A percentile compares a stretch with the other conserved stretches of the same genome.
phyloP scores from a whole-genome alignment of 2,329 filamentous ascomycete species.

The Calycina marina region DNA sequence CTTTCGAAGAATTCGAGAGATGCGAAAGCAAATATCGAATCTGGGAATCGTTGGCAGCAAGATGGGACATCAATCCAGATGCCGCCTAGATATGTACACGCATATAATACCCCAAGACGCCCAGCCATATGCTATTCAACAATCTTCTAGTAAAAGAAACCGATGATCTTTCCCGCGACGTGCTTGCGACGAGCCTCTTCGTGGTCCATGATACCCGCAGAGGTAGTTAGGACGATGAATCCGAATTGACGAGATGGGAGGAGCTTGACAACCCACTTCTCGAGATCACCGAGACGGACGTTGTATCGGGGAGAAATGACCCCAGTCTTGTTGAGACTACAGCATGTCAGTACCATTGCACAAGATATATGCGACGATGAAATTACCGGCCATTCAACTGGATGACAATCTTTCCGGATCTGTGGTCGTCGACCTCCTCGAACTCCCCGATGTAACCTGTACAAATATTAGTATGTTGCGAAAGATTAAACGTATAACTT shows the following conservation, averaged over 20 bases:
- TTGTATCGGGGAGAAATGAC: slow-evolving; percentile 99
- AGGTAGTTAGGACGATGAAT: slow-evolving; percentile 98
- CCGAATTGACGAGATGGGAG: slow-evolving; percentile 99
- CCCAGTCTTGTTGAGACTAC: slow-evolving; percentile 87
- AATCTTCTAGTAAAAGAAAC: slow-evolving; percentile 87
- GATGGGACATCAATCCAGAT: slow-evolving; percentile 11
- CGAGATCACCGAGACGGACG: slow-evolving; percentile 90
- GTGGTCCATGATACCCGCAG: slow-evolving; percentile 99
- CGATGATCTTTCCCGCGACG: slow-evolving; percentile 97
- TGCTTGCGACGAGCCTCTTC: slow-evolving; percentile 99
- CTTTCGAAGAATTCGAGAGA: slow-evolving; percentile 12
- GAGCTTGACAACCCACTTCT: slow-evolving; percentile 99
- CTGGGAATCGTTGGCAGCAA: slow-evolving; percentile 16
- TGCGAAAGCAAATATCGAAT: slow-evolving; percentile 15
- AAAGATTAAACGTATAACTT: slow-evolving; percentile 87
- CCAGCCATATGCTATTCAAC: slow-evolving; percentile 4
- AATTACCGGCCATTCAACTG: slow-evolving; percentile 85
- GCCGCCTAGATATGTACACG: slow-evolving; percentile 18
- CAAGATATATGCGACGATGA: slow-evolving; percentile 1
- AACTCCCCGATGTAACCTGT: slow-evolving; percentile 98
- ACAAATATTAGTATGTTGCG: slow-evolving; percentile 63
- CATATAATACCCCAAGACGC: slow-evolving; percentile 21
- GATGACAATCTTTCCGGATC: slow-evolving; percentile 98
- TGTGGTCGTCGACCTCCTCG: slow-evolving; percentile 98
- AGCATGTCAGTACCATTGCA: slow-evolving; percentile 6